These are phyloP conservation scores for Primulina huaijiensis DNA, from an alignment of 257 asterid species.

Conservation along the genomic window DNA sequence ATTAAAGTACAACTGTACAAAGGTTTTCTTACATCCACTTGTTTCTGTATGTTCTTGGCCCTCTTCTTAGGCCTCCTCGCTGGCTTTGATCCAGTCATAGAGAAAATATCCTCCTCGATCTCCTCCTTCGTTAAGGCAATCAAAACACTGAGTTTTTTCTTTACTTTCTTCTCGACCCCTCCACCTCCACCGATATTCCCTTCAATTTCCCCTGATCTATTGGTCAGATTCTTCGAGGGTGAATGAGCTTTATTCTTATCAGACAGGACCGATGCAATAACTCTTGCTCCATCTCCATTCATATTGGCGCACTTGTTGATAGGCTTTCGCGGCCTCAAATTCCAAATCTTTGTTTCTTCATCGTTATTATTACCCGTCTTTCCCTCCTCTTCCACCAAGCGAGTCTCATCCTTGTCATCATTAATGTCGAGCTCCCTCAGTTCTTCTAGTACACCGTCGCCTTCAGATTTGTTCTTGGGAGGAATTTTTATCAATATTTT, in stretches of 20 bases:
- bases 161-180: constrained; percentile 30
- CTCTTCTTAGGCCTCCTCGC: constrained; percentile 65
- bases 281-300: constrained; percentile 32
- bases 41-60: constrained; percentile 43
- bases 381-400: constrained; percentile 30
- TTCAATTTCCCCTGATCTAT: constrained; percentile 26
- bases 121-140: constrained; percentile 44
- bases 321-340: constrained; percentile 57
- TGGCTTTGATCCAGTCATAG: constrained; percentile 54
- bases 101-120: constrained; percentile 57
- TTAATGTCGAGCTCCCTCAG: constrained; percentile 22
- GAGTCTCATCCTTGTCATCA: constrained; percentile 26
- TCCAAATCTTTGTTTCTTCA: constrained; percentile 54
- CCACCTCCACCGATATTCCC: constrained; percentile 6
- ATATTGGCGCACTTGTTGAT: constrained; percentile 32
- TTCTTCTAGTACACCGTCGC: constrained; percentile 30
- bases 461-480: constrained; percentile 34
- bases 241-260: constrained; percentile 44
- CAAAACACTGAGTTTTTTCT: constrained; percentile 34
- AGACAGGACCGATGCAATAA: constrained; percentile 17
- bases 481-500: constrained; percentile 44
- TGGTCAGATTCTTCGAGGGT: constrained; percentile 34
- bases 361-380: constrained; percentile 27
- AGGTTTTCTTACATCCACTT: constrained; percentile 45
- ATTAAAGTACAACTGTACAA: background rate